phyloP scores from a whole-genome alignment of 805 yeast genomes.

The Saccharomycopsis sp. region DNA sequence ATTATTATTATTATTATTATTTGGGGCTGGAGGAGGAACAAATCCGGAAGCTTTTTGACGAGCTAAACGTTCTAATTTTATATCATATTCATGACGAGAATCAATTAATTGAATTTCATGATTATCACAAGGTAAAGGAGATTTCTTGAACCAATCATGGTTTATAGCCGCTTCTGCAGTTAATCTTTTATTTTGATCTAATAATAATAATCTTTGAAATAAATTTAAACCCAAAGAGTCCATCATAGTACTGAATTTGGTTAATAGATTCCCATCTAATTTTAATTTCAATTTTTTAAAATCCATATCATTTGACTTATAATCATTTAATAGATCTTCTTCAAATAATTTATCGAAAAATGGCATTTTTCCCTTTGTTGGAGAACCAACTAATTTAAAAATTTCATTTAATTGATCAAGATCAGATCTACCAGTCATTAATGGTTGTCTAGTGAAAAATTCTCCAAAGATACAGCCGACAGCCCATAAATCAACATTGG shows the following conservation, averaged over 20 bases:
- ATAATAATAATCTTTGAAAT: slow-evolving; percentile 46
- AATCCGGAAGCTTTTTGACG: slow-evolving; percentile 5
- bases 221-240: slow-evolving; percentile 42
- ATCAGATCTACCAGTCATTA: slow-evolving; percentile 78
- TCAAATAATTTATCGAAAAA: slow-evolving; percentile 14
- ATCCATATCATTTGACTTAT: too few species aligned
- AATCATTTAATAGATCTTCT: slow-evolving; percentile 6
- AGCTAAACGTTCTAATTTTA: slow-evolving; percentile 29
- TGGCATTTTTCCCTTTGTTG: slow-evolving; percentile 27
- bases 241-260: slow-evolving; percentile 33
- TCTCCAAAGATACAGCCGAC: slow-evolving; percentile 94
- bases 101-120: slow-evolving; percentile 57
- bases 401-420: slow-evolving; percentile 78
- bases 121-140: slow-evolving; percentile 54
- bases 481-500: slow-evolving; percentile 98
- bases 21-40: background rate
- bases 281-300: slow-evolving; percentile 19
- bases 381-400: slow-evolving; percentile 76
- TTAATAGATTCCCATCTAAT: slow-evolving; percentile 33
- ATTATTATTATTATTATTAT: background rate
- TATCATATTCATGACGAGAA: slow-evolving; percentile 86
- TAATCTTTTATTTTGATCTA: slow-evolving; percentile 64
- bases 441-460: slow-evolving; percentile 70
- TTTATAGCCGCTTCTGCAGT: slow-evolving; percentile 73
- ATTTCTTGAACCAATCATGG: slow-evolving; percentile 56